Conservation (phyloP, 148 eudicot genomes). For the Camellia japonica region DNA sequence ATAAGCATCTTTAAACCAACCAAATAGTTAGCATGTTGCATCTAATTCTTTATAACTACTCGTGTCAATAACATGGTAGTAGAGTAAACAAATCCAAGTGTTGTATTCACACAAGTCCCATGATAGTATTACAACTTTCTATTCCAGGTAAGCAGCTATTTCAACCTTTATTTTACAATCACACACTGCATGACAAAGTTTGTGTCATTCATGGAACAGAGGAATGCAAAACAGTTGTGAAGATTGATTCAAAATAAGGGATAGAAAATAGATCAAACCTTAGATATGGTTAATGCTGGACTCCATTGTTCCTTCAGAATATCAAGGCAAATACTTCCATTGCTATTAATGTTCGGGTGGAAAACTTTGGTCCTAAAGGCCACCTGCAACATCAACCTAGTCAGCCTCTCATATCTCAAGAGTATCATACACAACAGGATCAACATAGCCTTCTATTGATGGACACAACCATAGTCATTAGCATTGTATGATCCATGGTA, state of each 20-base stretch:
- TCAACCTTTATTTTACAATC: neutral
- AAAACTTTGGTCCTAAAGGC: slow-evolving; percentile 23
- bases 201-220: neutral
- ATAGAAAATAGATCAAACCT: slow-evolving; percentile 13
- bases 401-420: slow-evolving; percentile 7
- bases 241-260: neutral
- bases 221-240: neutral
- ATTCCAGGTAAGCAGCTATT: neutral
- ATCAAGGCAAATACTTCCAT: slow-evolving; percentile 22
- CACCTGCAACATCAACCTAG: slow-evolving; percentile 1
- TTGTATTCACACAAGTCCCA: neutral
- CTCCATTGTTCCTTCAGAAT: slow-evolving; percentile 26
- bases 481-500: neutral
- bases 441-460: neutral
- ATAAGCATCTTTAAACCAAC: neutral
- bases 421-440: neutral
- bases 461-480: neutral
- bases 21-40: neutral
- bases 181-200: neutral
- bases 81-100: neutral
- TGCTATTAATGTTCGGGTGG: slow-evolving; percentile 22
- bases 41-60: neutral
- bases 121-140: neutral
- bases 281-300: slow-evolving; percentile 23
- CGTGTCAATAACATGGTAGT: neutral